Percentiles rank a stretch among this genome's conserved stretches.
Conservation (phyloP, 1,139 yeast species). For the Suhomyces yuchorum region DNA sequence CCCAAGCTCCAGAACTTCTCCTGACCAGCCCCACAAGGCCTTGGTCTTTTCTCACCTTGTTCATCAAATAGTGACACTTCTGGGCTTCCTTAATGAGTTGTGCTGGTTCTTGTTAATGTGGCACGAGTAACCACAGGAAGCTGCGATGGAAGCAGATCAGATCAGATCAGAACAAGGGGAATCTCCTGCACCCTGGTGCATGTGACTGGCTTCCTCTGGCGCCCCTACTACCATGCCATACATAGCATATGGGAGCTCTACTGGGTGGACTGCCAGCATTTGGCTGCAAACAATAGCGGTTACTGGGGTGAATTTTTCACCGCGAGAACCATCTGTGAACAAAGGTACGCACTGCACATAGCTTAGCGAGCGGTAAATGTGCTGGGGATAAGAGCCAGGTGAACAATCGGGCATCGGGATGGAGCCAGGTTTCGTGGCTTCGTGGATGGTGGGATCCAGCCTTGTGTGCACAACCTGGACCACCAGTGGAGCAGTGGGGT, state of each 20-base stretch:
- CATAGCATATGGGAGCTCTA: neutral
- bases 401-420: neutral
- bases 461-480: neutral
- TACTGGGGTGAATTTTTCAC: neutral
- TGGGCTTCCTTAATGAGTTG: no score
- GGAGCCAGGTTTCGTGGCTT: neutral
- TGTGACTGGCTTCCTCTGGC: no score
- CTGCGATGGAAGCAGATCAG: no score
- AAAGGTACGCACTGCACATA: neutral
- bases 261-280: neutral
- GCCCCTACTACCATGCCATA: no score
- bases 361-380: neutral
- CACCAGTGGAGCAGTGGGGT: neutral
- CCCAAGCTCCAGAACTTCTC: no score
- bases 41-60: no score
- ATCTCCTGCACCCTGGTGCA: no score
- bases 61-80: no score
- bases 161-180: no score
- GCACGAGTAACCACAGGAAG: no score
- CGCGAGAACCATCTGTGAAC: neutral
- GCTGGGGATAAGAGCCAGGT: neutral
- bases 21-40: no score
- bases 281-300: constrained; percentile 1
- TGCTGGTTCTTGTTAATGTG: no score
- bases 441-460: neutral